Evolutionary conservation across 129 eudicot species (phyloP), one percentile per base, ranked within the genome.

Genomic region (Pseudognaphalium luteoalbum): DNA sequence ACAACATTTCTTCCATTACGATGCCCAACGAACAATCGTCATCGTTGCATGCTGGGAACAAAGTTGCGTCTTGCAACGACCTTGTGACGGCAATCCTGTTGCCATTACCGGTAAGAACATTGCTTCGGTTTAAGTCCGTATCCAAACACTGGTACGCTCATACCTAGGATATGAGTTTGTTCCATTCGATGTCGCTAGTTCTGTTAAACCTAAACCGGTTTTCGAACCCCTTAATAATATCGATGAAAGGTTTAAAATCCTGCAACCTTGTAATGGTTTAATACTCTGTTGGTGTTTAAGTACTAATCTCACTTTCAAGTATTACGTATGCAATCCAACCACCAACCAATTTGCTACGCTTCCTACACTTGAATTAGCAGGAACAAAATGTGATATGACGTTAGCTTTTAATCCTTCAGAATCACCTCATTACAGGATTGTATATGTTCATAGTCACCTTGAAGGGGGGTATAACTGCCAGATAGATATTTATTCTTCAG

Each of bases 331-430:
- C 65, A 59, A 59, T 22, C 65, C 65, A 21, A 59, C 65, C 29
- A 8, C 22, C 29, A 22, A 59, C 30, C 65, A 21, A 59, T 4
- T 59, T 16, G 11, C 29, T 10, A 21, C 33, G 29, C 33, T 59
- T 59, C 65, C 65, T 19, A 59, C 7, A 59, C 33, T 10, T 22
- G 33, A 59, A 19, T 22, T 0, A 2, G 1, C 22, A 10, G 14
- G 1, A 59, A 19, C 30, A 22, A 59, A 3, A 11, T 20, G 0
- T 39, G 7, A 22, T 59, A 20, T 59, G 33, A 59, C 30, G 14
- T 59, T 59, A 59, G 65, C 30, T 21, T 59, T 59, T 20, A 25
- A 59, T 59, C 65, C 65, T 59, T 59, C 65, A 21, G 22, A 59
- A 58, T 22, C 65, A 59, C 65, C 65, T n/a, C 65, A 59, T 21